Percentiles rank a stretch among this genome's conserved stretches.
These are phyloP conservation scores for Scutellaria baicalensis DNA, from an alignment of 257 asterid genomes.

Conservation along the genomic window DNA sequence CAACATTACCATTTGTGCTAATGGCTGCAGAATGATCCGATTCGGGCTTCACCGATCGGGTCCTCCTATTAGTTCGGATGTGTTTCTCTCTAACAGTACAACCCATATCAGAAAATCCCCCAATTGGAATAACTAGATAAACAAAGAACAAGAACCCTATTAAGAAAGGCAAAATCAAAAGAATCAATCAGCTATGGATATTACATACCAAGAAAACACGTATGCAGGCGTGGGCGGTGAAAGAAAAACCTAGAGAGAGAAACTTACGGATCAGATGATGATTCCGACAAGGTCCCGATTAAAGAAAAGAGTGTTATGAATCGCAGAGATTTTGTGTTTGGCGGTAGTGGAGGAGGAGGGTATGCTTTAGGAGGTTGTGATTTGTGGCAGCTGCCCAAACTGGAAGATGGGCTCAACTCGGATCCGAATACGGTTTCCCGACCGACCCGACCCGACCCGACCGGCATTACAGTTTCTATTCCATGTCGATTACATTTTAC, in stretches of 20 bases:
- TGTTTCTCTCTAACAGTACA: constrained; percentile 65
- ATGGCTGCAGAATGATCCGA: constrained; percentile 37
- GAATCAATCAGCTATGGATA: constrained; percentile 9
- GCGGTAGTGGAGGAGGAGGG: constrained; percentile 20
- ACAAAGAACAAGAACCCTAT: constrained; percentile 21
- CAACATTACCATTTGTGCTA: constrained; percentile 12
- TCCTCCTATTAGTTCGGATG: constrained; percentile 58
- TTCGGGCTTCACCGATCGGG: constrained; percentile 61
- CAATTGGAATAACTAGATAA: background rate
- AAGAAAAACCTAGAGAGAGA: background rate
- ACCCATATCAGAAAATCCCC: constrained; percentile 38
- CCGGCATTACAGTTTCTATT: too few relatives aligned
- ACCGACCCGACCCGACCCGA: background rate
- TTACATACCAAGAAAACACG: background rate
- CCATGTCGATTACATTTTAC: too few relatives aligned
- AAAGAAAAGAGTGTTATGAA: background rate
- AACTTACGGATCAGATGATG: constrained; percentile 29
- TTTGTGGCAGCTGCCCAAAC: constrained; percentile 23
- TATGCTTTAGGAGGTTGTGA: constrained; percentile 15
- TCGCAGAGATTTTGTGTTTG: constrained; percentile 20
- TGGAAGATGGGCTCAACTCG: constrained; percentile 1
- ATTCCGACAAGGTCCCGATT: constrained; percentile 6
- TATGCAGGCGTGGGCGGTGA: background rate
- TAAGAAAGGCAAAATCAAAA: background rate
- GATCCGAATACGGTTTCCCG: background rate